Conservation (phyloP, 768 basidiomycete species). For the Epithele typhae region DNA sequence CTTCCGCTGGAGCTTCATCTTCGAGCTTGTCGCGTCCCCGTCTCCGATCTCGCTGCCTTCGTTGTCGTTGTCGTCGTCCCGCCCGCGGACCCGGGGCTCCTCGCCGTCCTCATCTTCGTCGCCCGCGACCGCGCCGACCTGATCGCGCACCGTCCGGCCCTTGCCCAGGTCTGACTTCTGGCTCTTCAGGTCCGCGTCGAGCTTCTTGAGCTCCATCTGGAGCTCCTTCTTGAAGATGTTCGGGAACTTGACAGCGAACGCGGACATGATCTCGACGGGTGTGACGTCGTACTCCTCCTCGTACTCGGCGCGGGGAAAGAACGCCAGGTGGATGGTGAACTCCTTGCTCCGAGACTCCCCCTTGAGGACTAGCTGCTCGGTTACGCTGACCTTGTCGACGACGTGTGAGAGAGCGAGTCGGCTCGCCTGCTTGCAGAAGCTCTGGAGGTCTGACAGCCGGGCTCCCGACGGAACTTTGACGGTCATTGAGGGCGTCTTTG, state of each 20-base stretch:
- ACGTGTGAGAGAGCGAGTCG: conserved; percentile 85
- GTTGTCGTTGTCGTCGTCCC: conserved; percentile 49
- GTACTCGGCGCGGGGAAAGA: conserved; percentile 88
- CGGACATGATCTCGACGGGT: conserved; percentile 64
- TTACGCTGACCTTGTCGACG: conserved; percentile 77
- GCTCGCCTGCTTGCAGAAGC: conserved; percentile 87
- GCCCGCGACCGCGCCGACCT: conserved; percentile 38
- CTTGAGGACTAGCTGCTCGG: conserved; percentile 66
- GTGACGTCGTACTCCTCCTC: conserved; percentile 75
- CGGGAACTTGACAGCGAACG: conserved; percentile 74
- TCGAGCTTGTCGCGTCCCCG: conserved; percentile 77
- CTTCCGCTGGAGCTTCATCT: conserved; percentile 64
- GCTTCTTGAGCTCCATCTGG: conserved; percentile 76
- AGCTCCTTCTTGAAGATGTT: conserved; percentile 83
- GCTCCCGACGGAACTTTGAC: conserved; percentile 62
- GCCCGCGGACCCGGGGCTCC: conserved; percentile 24
- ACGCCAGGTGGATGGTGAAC: conserved; percentile 75
- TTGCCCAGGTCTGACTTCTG: conserved; percentile 83
- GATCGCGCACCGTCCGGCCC: conserved; percentile 52
- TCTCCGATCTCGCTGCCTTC: conserved; percentile 76
- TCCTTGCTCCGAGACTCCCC: conserved; percentile 68
- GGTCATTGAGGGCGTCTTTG: conserved; percentile 96
- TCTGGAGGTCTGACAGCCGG: conserved; percentile 50
- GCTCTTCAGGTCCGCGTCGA: conserved; percentile 71
- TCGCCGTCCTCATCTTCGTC: conserved; percentile 50